A percentile compares a stretch with the other conserved stretches of the same genome.
phyloP scores from a whole-genome alignment of 2,329 filamentous ascomycete genomes.

The Penicillium sp. region DNA sequence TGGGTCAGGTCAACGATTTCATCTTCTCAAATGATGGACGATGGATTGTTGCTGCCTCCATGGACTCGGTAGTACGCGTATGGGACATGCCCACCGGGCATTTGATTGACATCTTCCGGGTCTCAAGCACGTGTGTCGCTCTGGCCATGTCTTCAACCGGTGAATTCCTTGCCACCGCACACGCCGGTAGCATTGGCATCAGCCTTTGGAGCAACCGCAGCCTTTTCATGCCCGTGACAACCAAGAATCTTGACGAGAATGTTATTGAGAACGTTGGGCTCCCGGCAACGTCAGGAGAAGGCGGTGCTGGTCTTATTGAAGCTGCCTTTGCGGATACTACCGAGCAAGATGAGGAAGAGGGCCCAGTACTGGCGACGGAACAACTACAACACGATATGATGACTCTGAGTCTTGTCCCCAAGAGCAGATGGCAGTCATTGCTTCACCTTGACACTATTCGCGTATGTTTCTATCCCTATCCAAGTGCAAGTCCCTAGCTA shows the following conservation, averaged over 20 bases:
- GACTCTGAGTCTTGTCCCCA: constrained; percentile 80
- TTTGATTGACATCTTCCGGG: constrained; percentile 80
- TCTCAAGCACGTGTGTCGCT: constrained; percentile 69
- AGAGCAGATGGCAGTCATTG: constrained; percentile 86
- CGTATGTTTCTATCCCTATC: constrained; percentile 21
- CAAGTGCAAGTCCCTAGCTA: constrained; percentile 2
- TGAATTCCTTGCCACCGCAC: constrained; percentile 85
- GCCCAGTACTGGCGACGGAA: constrained; percentile 54
- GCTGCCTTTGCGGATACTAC: constrained; percentile 59
- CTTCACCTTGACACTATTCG: constrained; percentile 83
- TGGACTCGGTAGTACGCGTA: constrained; percentile 69
- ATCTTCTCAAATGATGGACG: constrained; percentile 86
- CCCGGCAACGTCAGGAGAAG: constrained; percentile 75
- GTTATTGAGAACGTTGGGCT: constrained; percentile 58
- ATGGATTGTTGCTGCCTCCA: constrained; percentile 83
- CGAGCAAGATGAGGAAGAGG: constrained; percentile 41
- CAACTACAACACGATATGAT: constrained; percentile 75
- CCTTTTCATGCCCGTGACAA: constrained; percentile 80
- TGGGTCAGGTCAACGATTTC: constrained; percentile 65
- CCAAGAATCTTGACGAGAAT: constrained; percentile 70
- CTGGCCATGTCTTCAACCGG: constrained; percentile 82
- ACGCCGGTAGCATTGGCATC: constrained; percentile 75
- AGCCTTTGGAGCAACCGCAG: constrained; percentile 92
- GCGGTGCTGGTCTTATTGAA: constrained; percentile 64
- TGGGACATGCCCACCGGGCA: constrained; percentile 96